Evolutionary conservation across 192 early-diverging fungal genomes (phyloP).

Genomic region (Funneliformis geosporum): DNA sequence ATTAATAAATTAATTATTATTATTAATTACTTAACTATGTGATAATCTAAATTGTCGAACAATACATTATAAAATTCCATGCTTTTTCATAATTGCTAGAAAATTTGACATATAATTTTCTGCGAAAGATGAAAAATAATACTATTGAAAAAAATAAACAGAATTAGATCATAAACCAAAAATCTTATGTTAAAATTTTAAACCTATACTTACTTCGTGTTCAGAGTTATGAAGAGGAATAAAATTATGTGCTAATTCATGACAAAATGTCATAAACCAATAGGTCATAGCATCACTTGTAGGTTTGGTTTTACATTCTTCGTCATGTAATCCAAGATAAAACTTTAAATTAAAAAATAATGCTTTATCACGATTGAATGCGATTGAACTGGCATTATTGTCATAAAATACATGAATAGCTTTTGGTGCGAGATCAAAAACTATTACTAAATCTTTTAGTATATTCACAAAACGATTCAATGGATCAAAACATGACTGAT

Average conservation of each 20-base stretch:
- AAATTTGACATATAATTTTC: not conserved
- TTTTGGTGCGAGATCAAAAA: conserved; percentile 60
- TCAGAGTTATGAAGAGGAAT: conserved; percentile 61
- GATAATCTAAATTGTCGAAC: too few species aligned
- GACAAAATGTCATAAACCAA: conserved; percentile 83
- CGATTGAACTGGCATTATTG: conserved; percentile 65
- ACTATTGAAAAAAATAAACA: not conserved
- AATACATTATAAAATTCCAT: too few species aligned
- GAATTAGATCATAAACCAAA: too few species aligned
- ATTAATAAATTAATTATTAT: too few species aligned
- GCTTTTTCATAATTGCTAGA: not conserved
- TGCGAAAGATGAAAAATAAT: not conserved
- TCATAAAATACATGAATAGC: conserved; percentile 82
- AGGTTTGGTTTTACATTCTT: conserved; percentile 27
- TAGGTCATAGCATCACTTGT: conserved; percentile 57
- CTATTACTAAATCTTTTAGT: conserved; percentile 45
- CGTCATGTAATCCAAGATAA: conserved; percentile 69
- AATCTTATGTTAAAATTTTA: too few species aligned
- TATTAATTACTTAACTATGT: too few species aligned
- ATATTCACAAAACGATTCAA: conserved; percentile 47
- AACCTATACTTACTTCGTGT: not conserved
- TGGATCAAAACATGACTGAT: not conserved
- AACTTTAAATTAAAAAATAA: conserved; percentile 86
- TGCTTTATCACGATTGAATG: conserved; percentile 74
- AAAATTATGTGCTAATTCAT: conserved; percentile 83